Base-by-base conservation (phyloP, 148 eudicot genomes). In the Polygonum maritimum region DNA sequence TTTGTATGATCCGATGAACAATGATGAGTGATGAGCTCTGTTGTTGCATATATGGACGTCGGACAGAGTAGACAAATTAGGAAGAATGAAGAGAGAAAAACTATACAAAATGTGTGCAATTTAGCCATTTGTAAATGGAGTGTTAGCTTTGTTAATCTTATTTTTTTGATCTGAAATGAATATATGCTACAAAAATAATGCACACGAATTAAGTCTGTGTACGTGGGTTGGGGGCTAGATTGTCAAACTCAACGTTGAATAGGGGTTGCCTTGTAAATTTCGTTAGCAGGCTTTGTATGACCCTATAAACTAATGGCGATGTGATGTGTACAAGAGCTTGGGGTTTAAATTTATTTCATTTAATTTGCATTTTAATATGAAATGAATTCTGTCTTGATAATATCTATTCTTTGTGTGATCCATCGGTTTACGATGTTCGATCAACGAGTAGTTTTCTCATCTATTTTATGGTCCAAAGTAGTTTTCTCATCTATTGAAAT, bases 231-330 rank as follows among this genome's bases (percentile, higher is more conserved):
- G 4, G 41, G 41, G 33, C 18, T 16, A 58, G 0, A 2, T 65
- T 35, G 70, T 65, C 41, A 5, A 65, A 15, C 38, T 67, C 44
- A 67, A 65, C 45, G 21, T 36, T 67, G 44, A 67, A 38, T 13
- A 11, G 38, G 38, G 1, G 38, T 8, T 26, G 15, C 36, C 15
- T n/a, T n/a, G 69, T 31, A 10, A 35, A 60, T 60, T 60, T 60
- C 14, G 7, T 31, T 14, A 33, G 71, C 71, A 38, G 71, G 6
- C 71, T 67, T 67, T 67, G 71, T 67, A 67, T 67, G 71, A 67
- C 71, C 71, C 71, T 67, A 36, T 67, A 36, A 67, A 35, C 4
- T 67, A 67, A 3, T 36, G 45, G 71, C 44, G 21, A 67, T 10
- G 5, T 67, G 9, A 65, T 62, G 18, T 62, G 16, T 33, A 67